These are phyloP conservation scores for Murraya paniculata DNA, from an alignment of 345 rosid species.

Conservation along the genomic window DNA sequence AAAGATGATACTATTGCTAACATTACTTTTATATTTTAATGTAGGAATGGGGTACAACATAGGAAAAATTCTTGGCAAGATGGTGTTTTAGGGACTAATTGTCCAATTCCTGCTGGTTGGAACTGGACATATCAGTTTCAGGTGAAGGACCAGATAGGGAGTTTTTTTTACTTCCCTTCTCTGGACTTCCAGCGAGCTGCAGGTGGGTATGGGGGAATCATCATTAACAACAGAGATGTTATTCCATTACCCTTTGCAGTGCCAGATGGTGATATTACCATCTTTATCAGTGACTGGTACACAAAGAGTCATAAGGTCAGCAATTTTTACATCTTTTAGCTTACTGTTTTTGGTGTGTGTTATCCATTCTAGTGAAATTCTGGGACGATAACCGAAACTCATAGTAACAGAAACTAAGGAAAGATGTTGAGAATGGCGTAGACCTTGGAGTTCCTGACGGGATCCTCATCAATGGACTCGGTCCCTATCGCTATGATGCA, in stretches of 20 bases:
- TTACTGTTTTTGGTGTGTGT: constrained; percentile 13
- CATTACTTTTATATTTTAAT: constrained; percentile 1
- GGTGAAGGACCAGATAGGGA: constrained; percentile 87
- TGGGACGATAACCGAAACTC: constrained; percentile 1
- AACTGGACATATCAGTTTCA: constrained; percentile 87
- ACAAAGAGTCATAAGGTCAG: constrained; percentile 75
- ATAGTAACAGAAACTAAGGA: constrained; percentile 61
- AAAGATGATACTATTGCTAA: not conserved
- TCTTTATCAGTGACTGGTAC: constrained; percentile 81
- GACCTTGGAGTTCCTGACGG: constrained; percentile 78
- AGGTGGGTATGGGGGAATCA: constrained; percentile 79
- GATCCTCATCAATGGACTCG: constrained; percentile 71
- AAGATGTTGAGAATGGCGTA: constrained; percentile 55
- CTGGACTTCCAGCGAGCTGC: constrained; percentile 64
- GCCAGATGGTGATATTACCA: constrained; percentile 75
- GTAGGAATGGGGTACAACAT: constrained; percentile 74
- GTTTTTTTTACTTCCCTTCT: constrained; percentile 80
- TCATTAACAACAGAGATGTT: constrained; percentile 61
- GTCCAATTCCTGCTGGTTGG: constrained; percentile 82
- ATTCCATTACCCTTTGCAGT: constrained; percentile 61
- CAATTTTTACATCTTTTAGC: not conserved
- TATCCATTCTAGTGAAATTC: constrained; percentile 3
- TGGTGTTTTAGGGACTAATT: constrained; percentile 83
- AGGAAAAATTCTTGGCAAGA: constrained; percentile 93
- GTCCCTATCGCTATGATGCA: constrained; percentile 67